Evolutionary conservation across 192 early-diverging fungal genomes (phyloP).

Genomic region (Lobosporangium transversale): DNA sequence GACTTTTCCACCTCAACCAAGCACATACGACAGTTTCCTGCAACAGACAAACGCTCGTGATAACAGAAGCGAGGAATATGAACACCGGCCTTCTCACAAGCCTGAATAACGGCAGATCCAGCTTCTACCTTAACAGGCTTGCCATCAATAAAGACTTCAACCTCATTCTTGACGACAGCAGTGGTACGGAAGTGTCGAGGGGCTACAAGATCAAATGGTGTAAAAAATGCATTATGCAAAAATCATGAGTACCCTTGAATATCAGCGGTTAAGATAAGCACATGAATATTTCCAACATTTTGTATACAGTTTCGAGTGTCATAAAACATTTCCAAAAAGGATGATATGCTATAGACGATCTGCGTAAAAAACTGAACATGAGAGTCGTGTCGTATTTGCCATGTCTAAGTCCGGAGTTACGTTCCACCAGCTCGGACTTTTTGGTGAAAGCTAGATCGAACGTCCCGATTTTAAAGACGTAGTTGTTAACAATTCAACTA

Average conservation of each 20-base stretch:
- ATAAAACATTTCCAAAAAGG: too few species aligned
- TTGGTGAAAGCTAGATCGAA: slow-evolving; percentile 5
- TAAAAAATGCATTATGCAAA: too few species aligned
- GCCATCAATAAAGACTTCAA: slow-evolving; percentile 92
- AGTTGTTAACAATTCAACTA: too few species aligned
- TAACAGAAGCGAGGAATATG: slow-evolving; percentile 85
- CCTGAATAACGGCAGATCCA: slow-evolving; percentile 96
- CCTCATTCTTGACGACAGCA: slow-evolving; percentile 65
- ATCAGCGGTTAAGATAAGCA: too few species aligned
- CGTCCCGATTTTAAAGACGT: too few species aligned
- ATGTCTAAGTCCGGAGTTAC: slow-evolving; percentile 6
- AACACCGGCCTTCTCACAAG: slow-evolving; percentile 94
- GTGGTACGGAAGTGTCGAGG: slow-evolving; percentile 58
- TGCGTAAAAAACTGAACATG: too few species aligned
- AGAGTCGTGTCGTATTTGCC: slow-evolving; percentile 5
- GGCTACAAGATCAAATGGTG: slow-evolving; percentile 11
- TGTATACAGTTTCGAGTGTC: too few species aligned
- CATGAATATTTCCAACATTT: too few species aligned
- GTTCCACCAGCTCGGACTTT: slow-evolving; percentile 18
- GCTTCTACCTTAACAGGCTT: slow-evolving; percentile 89
- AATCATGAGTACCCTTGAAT: too few species aligned
- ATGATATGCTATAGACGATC: too few species aligned
- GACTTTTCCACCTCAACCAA: slow-evolving; percentile 97
- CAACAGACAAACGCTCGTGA: slow-evolving; percentile 86
- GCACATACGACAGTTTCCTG: slow-evolving; percentile 99